Evolutionary conservation across 2,329 filamentous ascomycete species (phyloP), one percentile per base, ranked within the genome.

Genomic region (Lachnellula hyalina): DNA sequence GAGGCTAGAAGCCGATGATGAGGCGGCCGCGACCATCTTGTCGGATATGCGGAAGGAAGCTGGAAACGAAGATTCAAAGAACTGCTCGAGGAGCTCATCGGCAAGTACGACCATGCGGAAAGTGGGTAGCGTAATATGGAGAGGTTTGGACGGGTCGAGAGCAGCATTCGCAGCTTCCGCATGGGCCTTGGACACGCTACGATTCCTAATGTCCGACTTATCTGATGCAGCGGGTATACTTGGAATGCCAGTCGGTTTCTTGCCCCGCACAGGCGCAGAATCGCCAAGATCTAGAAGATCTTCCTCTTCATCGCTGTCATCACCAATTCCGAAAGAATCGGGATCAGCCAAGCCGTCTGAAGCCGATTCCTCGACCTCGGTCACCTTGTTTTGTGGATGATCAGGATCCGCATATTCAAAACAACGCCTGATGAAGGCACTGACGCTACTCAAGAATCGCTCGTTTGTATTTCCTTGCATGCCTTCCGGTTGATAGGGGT

Each of bases 21-120:
- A 23, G 12, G 76, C 69, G 14, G 61, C 52, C 35, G 62, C 34
- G 66, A 70, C 7, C 72, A 74, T 6, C 72, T 77, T 38, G 75
- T 95, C 88, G 23, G 89, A 85, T 47, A 96, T 85, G 66, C 89
- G 90, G 81, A 99, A 95, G 1, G 91, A 96, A 50, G 89, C 85
- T 0, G 93, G 90, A 74, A 97, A 96, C 41, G 91, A 95, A 0
- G 90, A 89, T 73, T 99, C 94, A 70, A 99, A 99, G 74, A 99
- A 99, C 63, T 95, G 89, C 67, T 99, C 93, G 5, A 99, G 82
- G 0, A 95, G 81, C 71, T 99, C 94, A 67, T 99, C 94, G 44
- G 94, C 94, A 7, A 99, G 83, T 9, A 99, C 89, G 3, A 99
- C 91, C 94, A 99, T 99, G 61, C 94, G 87, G 80, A 99, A 99